These are phyloP conservation scores for Fennellomyces sp. DNA, from an alignment of 371 early-diverging fungal species.

Conservation along the genomic window DNA sequence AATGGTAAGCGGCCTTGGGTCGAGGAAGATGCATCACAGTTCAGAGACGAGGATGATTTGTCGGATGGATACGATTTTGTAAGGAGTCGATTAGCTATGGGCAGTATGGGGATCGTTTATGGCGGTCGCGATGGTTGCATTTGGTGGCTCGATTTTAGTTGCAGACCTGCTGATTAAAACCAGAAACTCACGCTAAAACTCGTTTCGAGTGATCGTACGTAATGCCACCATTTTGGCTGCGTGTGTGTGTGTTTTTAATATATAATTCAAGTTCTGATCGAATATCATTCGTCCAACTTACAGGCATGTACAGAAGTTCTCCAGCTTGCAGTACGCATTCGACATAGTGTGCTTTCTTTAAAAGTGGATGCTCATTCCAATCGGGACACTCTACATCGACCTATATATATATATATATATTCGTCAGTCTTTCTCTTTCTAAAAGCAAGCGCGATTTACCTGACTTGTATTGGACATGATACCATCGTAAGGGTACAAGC, in stretches of 20 bases:
- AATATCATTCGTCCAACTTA: conserved; percentile 40
- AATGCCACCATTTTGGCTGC: conserved; percentile 89
- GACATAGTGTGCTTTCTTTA: conserved; percentile 59
- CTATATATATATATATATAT: conserved; percentile 20
- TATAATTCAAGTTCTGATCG: too few relatives aligned
- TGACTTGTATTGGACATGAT: conserved; percentile 81
- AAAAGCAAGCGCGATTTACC: conserved; percentile 33
- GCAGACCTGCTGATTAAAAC: conserved; percentile 56
- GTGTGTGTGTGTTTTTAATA: neutral
- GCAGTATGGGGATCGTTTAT: conserved; percentile 42
- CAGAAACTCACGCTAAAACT: conserved; percentile 91
- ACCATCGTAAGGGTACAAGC: conserved; percentile 62
- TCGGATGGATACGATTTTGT: conserved; percentile 52
- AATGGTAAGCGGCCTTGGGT: conserved; percentile 32
- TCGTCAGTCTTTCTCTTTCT: too few relatives aligned
- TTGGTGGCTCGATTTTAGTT: conserved; percentile 54
- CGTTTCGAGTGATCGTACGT: conserved; percentile 75
- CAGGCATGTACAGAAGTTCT: conserved; percentile 90
- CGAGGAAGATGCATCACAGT: conserved; percentile 13
- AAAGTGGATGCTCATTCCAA: conserved; percentile 46
- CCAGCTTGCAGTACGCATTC: conserved; percentile 80
- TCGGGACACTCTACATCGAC: conserved; percentile 74
- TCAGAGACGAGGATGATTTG: conserved; percentile 40
- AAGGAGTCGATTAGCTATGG: conserved; percentile 38
- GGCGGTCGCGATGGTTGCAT: conserved; percentile 35